phyloP scores from a whole-genome alignment of 768 basidiomycete species.

The Tulasnella sp. region DNA sequence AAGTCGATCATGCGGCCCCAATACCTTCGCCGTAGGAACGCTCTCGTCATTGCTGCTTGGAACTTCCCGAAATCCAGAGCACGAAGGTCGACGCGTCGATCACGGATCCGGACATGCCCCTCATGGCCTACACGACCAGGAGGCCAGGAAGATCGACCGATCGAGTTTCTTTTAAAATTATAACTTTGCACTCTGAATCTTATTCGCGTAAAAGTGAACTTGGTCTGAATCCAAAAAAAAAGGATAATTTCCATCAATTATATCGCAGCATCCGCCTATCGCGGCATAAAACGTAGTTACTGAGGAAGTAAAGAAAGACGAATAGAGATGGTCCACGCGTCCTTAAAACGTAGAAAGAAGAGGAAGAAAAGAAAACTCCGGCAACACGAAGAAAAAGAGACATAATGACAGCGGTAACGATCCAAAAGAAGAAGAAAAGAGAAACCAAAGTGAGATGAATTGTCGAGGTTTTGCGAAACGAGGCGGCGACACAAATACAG shows the following conservation, averaged over 20 bases:
- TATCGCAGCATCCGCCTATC: background rate
- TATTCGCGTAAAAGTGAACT: background rate
- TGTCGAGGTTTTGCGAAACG: background rate
- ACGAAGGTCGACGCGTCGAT: background rate
- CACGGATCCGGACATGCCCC: background rate
- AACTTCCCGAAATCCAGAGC: background rate
- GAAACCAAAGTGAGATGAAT: background rate
- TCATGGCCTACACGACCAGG: background rate
- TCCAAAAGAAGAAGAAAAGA: background rate
- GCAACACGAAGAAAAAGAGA: background rate
- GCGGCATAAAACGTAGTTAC: background rate
- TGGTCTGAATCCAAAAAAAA: background rate
- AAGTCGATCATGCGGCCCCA: too few species aligned
- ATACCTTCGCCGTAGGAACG: too few species aligned
- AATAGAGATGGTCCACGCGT: background rate
- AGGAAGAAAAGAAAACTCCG: background rate
- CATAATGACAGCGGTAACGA: slow-evolving; percentile 13
- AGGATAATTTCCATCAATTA: background rate
- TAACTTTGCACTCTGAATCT: background rate
- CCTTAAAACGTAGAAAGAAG: background rate
- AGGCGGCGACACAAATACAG: background rate
- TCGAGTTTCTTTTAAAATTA: background rate
- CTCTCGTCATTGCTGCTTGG: background rate
- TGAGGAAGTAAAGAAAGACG: background rate
- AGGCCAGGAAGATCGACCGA: background rate